Conservation (phyloP, 352 stramenopile species). For the Phytophthora colocasiae region DNA sequence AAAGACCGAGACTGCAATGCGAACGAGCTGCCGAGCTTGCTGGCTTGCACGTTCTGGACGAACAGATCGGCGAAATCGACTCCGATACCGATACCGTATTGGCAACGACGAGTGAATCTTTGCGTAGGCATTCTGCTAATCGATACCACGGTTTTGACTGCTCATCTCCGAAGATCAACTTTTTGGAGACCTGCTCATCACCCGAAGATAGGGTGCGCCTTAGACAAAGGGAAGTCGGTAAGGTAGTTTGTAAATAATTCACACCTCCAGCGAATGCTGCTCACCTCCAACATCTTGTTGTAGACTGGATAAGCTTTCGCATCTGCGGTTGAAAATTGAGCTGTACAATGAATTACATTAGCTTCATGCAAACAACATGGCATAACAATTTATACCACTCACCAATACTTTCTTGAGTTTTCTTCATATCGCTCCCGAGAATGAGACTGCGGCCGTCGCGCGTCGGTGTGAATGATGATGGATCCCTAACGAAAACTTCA, state of each 20-base stretch:
- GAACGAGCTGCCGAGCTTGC: no score
- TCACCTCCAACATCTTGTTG: constrained; percentile 80
- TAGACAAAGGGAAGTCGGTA: no score
- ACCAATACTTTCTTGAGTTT: constrained; percentile 85
- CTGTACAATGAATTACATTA: constrained; percentile 32
- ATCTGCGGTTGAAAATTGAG: constrained; percentile 85
- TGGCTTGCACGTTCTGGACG: no score
- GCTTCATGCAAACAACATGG: background rate
- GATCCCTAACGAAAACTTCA: constrained; percentile 80
- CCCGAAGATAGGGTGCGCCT: no score
- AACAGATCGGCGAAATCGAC: no score
- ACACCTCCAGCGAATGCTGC: background rate
- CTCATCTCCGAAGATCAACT: no score
- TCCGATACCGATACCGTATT: no score
- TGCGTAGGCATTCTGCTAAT: no score
- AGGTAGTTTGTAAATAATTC: background rate
- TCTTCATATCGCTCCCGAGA: constrained; percentile 75
- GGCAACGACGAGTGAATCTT: no score
- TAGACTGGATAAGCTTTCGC: constrained; percentile 86
- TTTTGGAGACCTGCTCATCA: no score
- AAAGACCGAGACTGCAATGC: no score
- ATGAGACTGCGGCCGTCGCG: constrained; percentile 80
- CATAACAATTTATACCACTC: background rate
- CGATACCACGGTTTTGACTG: no score
- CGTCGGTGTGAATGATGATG: constrained; percentile 90